Conservation (phyloP, 768 basidiomycete genomes). For the Rhodotorula graminis region DNA sequence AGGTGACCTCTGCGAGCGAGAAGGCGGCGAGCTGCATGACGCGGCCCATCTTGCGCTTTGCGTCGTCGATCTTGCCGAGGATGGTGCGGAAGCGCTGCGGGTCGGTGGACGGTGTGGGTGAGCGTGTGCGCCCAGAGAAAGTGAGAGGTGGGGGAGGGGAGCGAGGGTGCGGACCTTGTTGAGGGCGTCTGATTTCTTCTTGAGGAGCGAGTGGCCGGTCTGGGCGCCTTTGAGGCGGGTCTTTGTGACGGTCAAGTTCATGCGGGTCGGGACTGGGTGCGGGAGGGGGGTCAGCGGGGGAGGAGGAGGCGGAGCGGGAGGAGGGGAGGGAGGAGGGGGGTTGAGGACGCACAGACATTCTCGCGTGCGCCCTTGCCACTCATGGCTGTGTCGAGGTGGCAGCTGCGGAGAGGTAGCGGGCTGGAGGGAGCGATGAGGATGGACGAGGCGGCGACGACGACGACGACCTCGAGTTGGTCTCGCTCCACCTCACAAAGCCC, state of each 20-base stretch:
- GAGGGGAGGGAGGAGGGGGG: not conserved
- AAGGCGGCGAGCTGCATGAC: conserved; percentile 99
- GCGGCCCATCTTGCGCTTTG: conserved; percentile 97
- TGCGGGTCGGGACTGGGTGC: conserved; percentile 71
- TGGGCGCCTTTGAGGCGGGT: conserved; percentile 44
- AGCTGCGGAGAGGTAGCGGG: not conserved
- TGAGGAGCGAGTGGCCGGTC: conserved; percentile 78
- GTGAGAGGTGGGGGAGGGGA: not conserved
- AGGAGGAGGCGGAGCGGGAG: not conserved
- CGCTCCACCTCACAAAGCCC: no score
- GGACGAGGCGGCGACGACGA: no score
- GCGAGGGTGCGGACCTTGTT: conserved; percentile 45
- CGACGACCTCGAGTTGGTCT: no score
- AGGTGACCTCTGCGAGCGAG: conserved; percentile 97
- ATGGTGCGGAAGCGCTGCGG: conserved; percentile 79
- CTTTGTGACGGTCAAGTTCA: conserved; percentile 86
- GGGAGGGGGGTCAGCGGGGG: not conserved
- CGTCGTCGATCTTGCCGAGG: conserved; percentile 95
- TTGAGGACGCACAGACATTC: conserved; percentile 59
- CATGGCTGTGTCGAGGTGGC: conserved; percentile 53
- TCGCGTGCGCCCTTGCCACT: conserved; percentile 85
- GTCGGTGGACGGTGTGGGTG: not conserved
- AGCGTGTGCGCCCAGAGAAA: not conserved
- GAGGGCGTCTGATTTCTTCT: conserved; percentile 96
- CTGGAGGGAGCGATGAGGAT: no score